A percentile compares a stretch with the other conserved stretches of the same genome.
phyloP scores from a whole-genome alignment of 2,329 filamentous ascomycete genomes.

The Septoria linicola region DNA sequence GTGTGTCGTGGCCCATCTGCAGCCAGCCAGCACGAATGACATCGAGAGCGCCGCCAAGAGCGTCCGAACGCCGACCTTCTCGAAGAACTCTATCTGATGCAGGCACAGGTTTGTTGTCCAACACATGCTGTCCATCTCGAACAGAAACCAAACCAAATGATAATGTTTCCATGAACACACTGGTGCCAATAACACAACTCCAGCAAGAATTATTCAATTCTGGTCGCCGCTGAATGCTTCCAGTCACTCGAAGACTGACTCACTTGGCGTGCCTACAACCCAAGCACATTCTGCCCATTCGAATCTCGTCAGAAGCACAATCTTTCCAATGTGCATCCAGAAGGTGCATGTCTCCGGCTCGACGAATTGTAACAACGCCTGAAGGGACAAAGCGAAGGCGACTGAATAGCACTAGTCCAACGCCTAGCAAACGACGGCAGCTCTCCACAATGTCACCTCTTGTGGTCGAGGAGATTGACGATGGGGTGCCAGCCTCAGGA shows the following conservation, averaged over 20 bases:
- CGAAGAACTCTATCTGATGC: not conserved
- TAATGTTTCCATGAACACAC: not conserved
- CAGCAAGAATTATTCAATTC: too few relatives aligned
- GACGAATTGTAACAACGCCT: constrained; percentile 29
- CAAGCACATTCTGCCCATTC: constrained; percentile 7
- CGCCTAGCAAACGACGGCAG: constrained; percentile 15
- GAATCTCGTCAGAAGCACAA: not conserved
- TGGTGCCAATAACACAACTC: too few relatives aligned
- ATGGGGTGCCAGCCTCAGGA: constrained; percentile 19
- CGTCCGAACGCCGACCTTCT: not conserved
- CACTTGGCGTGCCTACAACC: constrained; percentile 16
- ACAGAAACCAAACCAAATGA: not conserved
- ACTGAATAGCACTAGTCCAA: constrained; percentile 20
- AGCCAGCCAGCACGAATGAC: not conserved
- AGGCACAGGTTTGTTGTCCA: not conserved
- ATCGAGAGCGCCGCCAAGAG: not conserved
- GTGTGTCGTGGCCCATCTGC: too few relatives aligned
- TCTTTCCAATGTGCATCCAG: constrained; percentile 24
- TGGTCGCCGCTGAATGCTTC: constrained; percentile 27
- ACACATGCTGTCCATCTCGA: not conserved
- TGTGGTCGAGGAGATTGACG: constrained; percentile 36
- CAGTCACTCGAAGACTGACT: constrained; percentile 23
- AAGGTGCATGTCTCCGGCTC: constrained; percentile 37
- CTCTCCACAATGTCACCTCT: constrained; percentile 32
- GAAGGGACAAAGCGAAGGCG: constrained; percentile 34